These are phyloP conservation scores for Hylodesmum podocarpum DNA, from an alignment of 306 rosid species.

Conservation along the genomic window DNA sequence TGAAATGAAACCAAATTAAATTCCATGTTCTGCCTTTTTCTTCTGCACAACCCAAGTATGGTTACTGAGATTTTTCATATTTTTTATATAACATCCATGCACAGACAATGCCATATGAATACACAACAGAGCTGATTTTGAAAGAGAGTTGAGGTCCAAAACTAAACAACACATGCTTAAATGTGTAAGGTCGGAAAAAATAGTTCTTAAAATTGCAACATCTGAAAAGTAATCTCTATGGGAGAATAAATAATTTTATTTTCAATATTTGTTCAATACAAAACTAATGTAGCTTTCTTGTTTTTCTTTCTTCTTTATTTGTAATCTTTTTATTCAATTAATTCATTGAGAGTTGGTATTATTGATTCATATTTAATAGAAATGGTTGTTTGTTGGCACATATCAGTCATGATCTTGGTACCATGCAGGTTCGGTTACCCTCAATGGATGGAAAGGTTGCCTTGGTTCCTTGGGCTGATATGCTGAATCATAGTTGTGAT, in stretches of 20 bases:
- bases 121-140: neutral
- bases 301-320: neutral
- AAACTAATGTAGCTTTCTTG: neutral
- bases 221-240: neutral
- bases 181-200: neutral
- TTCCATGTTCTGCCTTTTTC: conserved; percentile 2
- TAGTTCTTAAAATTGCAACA: neutral
- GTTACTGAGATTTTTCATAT: neutral
- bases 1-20: conserved; percentile 1
- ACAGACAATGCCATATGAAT: conserved; percentile 1
- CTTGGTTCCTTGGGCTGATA: conserved; percentile 98
- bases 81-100: neutral
- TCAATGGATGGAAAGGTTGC: conserved; percentile 88
- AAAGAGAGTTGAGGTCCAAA: neutral
- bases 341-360: conserved; percentile 11
- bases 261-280: conserved; percentile 9
- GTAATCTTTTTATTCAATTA: neutral
- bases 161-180: neutral
- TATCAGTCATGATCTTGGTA: conserved; percentile 23
- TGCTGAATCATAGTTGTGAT: conserved; percentile 94
- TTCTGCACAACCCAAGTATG: neutral
- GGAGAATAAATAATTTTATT: neutral
- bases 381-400: neutral
- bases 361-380: conserved; percentile 12
- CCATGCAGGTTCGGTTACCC: conserved; percentile 86